Evolutionary conservation across 306 rosid species (phyloP), one percentile per base, ranked within the genome.

Genomic region (Prunus armeniaca): DNA sequence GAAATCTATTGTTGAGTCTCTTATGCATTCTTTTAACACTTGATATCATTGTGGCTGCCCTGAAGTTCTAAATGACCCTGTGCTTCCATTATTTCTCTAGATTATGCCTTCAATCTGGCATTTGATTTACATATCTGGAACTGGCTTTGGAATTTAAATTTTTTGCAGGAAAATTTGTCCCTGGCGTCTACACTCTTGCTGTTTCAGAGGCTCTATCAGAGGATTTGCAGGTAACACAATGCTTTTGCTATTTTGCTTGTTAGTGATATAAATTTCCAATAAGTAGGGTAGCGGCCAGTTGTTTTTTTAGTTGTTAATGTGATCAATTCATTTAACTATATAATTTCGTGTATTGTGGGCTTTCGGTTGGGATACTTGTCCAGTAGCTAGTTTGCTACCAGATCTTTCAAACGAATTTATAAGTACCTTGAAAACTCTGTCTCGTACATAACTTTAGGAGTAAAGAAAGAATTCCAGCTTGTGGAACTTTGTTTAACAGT

Each of bases 141-240:
- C 46, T 43, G 54, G 22, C 54, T 61, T 27, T 69, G 30, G 18
- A 57, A 62, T 71, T 50, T 56, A 41, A 32, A 47, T 3, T 30
- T 84, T 27, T 69, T 83, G 85, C 85, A 93, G 97, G 92, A 70
- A 90, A 84, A 76, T 92, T 85, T 76, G 96, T 74, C 76, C 96
- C 96, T 63, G 97, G 98, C 32, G 91, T 91, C 78, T 94, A 94
- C 84, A 90, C 98, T 72, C 98, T 94, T 69, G 96, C 98, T 50
- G 97, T 94, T 83, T 94, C 98, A 9, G 98, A 94, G 91, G 90
- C 93, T 76, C 96, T 94, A 72, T 90, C 97, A 0, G 98, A 94
- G 82, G 98, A 94, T 67, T 77, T 94, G 89, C 95, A 93, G 98
- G 98, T 93, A 45, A 51, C 17, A 0, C 20, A 17, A 5, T 18